Base-by-base conservation (phyloP, 495 filamentous ascomycete species). In the Astrothelium subdiscretum region DNA sequence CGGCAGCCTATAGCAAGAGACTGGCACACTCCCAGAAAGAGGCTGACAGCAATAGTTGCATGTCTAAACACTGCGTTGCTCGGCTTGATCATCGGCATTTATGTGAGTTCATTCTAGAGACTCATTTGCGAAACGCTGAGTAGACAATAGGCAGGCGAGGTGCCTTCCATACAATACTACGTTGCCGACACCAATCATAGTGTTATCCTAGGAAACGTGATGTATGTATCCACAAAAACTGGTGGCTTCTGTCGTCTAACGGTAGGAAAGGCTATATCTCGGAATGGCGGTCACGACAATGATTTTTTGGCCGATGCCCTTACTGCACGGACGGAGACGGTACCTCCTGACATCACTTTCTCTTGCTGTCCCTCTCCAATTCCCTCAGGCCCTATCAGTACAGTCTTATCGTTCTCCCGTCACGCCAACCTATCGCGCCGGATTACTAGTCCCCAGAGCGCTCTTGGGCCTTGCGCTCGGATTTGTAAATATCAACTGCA, bases 321-420 rank as follows among this genome's bases (percentile, higher is more conserved):
- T 91, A n/a, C 77, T 91, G 1, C 87, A 90, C 70, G 87, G 88
- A 20, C 80, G 87, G 35, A 90, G 90, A 71, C 84, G 86, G 8
- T 91, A 91, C 70, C 83, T 83, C 38, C 69, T 91, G 48, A 76
- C 78, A 38, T 80, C 85, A 26, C 76, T 88, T 44, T 77, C 82
- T 6, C 67, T 88, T 20, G 80, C 85, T n/a, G 78, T 90, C 73
- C 86, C 87, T 22, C 75, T 91, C 1, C 80, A 90, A 52, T 85
- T 91, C 65, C 88, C 88, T 0, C 87, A 91, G 68, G 88, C 85
- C 13, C 70, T 90, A 12, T 77, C 80, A 4, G 81, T 88, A 31
- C 78, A 79, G 44, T 58, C 69, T 15, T 72, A 69, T 54, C 72
- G 85, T 54, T 82, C 83, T 13, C 85, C 86, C 4, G 78, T 79